phyloP scores from a whole-genome alignment of 164 flowering plant genomes.

The Liquidambar formosana region DNA sequence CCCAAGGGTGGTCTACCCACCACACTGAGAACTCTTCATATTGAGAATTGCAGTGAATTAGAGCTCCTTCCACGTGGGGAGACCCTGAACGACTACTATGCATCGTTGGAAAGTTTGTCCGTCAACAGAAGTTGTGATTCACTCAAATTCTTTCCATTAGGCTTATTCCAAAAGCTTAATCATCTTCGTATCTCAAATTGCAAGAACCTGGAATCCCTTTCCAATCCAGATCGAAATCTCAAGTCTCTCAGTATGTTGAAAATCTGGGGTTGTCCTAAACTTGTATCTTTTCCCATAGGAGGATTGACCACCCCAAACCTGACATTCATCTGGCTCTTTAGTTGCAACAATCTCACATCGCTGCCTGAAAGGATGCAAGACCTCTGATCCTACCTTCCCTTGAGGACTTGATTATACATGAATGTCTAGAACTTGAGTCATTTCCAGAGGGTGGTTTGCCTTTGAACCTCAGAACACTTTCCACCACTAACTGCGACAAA shows the following conservation, averaged over 20 bases:
- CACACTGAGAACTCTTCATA: background rate
- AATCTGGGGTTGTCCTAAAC: background rate
- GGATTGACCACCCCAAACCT: constrained; percentile 18
- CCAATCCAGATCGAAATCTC: background rate
- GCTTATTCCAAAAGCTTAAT: too few relatives aligned
- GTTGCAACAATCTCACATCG: constrained; percentile 17
- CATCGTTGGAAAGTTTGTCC: too few relatives aligned
- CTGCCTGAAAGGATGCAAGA: constrained; percentile 21
- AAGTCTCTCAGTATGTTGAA: background rate
- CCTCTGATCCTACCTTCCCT: constrained; percentile 19
- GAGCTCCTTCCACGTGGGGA: too few relatives aligned
- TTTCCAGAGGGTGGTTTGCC: constrained; percentile 27
- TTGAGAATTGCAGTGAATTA: background rate
- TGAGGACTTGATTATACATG: background rate
- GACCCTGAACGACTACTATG: too few relatives aligned
- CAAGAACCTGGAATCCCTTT: too few relatives aligned
- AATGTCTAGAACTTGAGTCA: constrained; percentile 10
- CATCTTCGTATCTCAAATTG: background rate
- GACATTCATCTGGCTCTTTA: background rate
- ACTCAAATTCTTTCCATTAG: background rate
- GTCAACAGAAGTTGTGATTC: background rate
- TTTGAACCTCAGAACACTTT: constrained; percentile 3
- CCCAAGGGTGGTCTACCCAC: background rate
- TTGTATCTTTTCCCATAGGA: background rate
- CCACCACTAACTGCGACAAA: background rate